Conservation (phyloP, 1,284 basidiomycete species). For the Cystobasidiaceae sp. region DNA sequence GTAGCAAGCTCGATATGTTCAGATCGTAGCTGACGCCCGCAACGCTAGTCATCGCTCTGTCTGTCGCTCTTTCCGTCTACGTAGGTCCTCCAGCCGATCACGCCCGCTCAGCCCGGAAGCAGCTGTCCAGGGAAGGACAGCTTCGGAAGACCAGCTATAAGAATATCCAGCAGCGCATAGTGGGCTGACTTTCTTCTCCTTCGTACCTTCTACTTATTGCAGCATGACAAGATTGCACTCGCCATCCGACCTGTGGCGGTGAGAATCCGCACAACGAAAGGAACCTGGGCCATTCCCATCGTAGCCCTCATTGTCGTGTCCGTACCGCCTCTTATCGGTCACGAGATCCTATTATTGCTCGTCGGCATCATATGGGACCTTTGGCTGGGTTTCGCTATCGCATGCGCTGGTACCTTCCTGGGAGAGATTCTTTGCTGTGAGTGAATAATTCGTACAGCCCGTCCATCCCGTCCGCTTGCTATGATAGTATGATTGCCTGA, state of each 20-base stretch:
- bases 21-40: neutral
- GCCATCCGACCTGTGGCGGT: conserved; percentile 16
- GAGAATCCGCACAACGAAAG: conserved; percentile 2
- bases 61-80: conserved; percentile 14
- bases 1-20: neutral
- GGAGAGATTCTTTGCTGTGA: conserved; percentile 45
- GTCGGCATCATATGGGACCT: conserved; percentile 49
- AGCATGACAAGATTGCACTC: conserved; percentile 16
- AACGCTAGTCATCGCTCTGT: conserved; percentile 17
- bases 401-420: conserved; percentile 43
- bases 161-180: too few species aligned
- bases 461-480: too few species aligned
- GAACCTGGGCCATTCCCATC: conserved; percentile 14
- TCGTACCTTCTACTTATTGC: neutral
- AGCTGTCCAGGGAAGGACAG: too few species aligned
- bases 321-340: conserved; percentile 49
- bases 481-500: too few species aligned
- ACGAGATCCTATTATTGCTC: conserved; percentile 45
- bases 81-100: too few species aligned
- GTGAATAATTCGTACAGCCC: too few species aligned
- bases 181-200: neutral
- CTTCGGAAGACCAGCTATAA: too few species aligned
- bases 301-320: conserved; percentile 21
- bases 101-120: too few species aligned
- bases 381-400: conserved; percentile 46